Conservation (phyloP, 495 filamentous ascomycete species). For the Neurospora discreta region DNA sequence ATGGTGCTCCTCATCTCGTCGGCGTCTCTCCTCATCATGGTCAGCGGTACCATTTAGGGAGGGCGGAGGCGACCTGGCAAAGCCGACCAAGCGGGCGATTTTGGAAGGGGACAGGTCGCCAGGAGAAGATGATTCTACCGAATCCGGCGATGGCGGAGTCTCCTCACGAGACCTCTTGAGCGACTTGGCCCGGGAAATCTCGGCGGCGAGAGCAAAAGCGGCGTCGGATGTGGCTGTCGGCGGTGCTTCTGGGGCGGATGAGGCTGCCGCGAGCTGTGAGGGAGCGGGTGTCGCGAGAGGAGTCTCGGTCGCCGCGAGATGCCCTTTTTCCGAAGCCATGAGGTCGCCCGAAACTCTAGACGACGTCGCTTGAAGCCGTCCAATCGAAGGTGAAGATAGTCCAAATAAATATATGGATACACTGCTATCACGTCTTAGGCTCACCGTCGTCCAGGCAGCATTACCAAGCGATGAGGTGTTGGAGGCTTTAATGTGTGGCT, state of each 20-base stretch:
- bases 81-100: slow-evolving; percentile 35
- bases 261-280: neutral
- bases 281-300: slow-evolving; percentile 25
- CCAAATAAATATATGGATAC: slow-evolving; percentile 9
- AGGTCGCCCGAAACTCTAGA: slow-evolving; percentile 6
- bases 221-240: slow-evolving; percentile 16
- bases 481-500: slow-evolving; percentile 38
- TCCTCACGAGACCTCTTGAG: slow-evolving; percentile 40
- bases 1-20: slow-evolving; percentile 35
- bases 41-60: slow-evolving; percentile 43
- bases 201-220: slow-evolving; percentile 21
- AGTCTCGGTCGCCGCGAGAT: slow-evolving; percentile 30
- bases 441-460: slow-evolving; percentile 29
- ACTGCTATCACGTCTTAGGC: slow-evolving; percentile 9
- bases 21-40: slow-evolving; percentile 42
- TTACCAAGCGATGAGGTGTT: slow-evolving; percentile 23
- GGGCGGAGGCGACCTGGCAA: slow-evolving; percentile 33
- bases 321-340: slow-evolving; percentile 37
- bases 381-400: slow-evolving; percentile 10
- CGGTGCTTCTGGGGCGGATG: slow-evolving; percentile 13
- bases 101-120: slow-evolving; percentile 41
- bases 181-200: slow-evolving; percentile 26
- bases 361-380: neutral
- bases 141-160: slow-evolving; percentile 29
- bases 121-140: slow-evolving; percentile 18